A percentile compares a stretch with the other conserved stretches of the same genome.
Conservation (phyloP, 2,329 filamentous ascomycete genomes). For the Ophiobolus disseminans region DNA sequence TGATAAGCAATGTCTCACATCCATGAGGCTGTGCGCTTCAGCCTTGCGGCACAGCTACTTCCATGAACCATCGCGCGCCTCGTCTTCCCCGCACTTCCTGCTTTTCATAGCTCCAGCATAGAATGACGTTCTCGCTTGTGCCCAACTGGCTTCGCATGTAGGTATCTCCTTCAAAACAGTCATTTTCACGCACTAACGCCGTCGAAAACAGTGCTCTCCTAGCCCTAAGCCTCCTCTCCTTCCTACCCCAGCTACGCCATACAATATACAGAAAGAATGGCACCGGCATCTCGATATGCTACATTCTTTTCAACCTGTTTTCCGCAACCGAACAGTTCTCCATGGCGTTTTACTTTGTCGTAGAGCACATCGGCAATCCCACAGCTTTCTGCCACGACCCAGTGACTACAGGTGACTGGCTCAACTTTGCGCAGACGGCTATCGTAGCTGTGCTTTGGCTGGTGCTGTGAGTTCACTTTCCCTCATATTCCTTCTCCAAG, state of each 20-base stretch:
- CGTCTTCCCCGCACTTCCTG: too few relatives aligned
- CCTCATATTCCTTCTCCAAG: too few relatives aligned
- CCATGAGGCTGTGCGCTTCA: too few relatives aligned
- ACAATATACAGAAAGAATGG: background rate
- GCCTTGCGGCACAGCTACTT: too few relatives aligned
- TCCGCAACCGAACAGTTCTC: background rate
- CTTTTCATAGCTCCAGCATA: too few relatives aligned
- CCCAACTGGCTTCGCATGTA: background rate
- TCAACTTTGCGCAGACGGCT: background rate
- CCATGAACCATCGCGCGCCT: too few relatives aligned
- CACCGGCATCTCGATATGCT: background rate
- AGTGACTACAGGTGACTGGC: background rate
- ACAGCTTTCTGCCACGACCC: background rate
- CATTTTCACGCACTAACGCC: background rate
- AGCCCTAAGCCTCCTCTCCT: background rate
- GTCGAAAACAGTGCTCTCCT: background rate
- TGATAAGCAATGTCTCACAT: too few relatives aligned
- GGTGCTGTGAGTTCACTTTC: background rate
- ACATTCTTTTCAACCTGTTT: background rate
- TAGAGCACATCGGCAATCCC: background rate
- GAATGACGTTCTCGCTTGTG: too few relatives aligned
- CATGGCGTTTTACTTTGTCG: background rate
- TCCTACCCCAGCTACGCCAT: background rate
- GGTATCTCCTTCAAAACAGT: background rate
- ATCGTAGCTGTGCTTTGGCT: background rate